Evolutionary conservation across 2,329 filamentous ascomycete species (phyloP), one percentile per base, ranked within the genome.

Genomic region (Zarea fungicola): DNA sequence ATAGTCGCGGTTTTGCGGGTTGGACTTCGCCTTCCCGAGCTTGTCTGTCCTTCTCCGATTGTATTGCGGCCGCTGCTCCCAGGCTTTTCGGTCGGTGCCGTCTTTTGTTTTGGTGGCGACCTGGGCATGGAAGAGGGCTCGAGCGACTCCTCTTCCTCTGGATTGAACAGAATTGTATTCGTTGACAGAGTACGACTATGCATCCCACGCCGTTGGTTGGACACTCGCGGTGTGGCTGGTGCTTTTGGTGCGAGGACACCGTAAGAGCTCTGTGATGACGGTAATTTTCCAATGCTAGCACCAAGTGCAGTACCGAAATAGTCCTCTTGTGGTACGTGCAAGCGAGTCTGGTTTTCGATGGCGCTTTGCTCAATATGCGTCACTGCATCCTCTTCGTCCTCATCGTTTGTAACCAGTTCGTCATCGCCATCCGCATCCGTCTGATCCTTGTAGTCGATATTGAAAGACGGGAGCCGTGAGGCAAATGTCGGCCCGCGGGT

Each of bases 371-470:
- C 62, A n/a, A 61, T 63, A 56, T 76, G 69, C 55, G 71, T 70
- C 13, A 61, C 66, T 14, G 75, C 71, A 42, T 81, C 75, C 48
- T 80, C 78, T 35, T 84, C 78, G 26, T 83, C 81, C 49, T 91
- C 86, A 49, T 89, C 87, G 49, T 90, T 87, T 4, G 87, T 91
- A 11, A 87, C 78, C n/a, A 91, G 72, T 64, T 96, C 91, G 58
- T 96, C 91, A 59, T 96, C 91, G 1, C 89, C 89, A 61, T 95
- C 89, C 6, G 84, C 88, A 59, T 93, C 89, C 0, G 87, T 90
- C 50, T 90, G 83, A 37, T 79, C 76, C 55, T 76, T 77, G 43
- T 74, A 69, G 21, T 71, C 59, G 64, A 71, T 55, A 19, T 57
- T 52, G 34, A 65, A 54, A 25, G 56, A 53, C 4, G 57, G 50